Base-by-base conservation (phyloP, 352 stramenopile species). In the Blastocystis sp. region DNA sequence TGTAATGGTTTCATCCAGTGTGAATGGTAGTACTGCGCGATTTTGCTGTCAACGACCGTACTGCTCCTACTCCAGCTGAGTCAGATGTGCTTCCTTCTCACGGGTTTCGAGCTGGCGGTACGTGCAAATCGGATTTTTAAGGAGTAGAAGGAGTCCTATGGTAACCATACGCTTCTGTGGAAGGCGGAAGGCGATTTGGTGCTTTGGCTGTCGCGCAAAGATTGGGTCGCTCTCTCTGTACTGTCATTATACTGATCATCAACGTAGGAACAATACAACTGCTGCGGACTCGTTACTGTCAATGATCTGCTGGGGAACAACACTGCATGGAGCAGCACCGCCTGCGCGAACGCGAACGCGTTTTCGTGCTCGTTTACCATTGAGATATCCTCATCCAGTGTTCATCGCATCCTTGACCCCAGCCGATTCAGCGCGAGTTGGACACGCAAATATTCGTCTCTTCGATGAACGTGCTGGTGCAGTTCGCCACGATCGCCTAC, bases 221-320 rank as follows among this genome's bases (percentile, higher is more conserved):
- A 79, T 17, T 79, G 69, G 69, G 4, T 79, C 14, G 11, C 34
- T 17, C 53, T 79, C 19, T 60, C 9, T 61, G 69, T 79, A 79
- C 21, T 34, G 0, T 9, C 28, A 9, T 34, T 23, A 5, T 40
- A 2, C 38, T 9, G 21, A 0, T n/a, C 21, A 21, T 79, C 43
- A 79, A 21, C n/a, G 45, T 62, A 79, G 69, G 23, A 45, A 14
- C 41, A 45, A 17, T 2, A 34, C 9, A 41, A 43, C 28, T 79
- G 69, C 53, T 79, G 69, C 53, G 69, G 69, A 43, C 52, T 79
- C 21, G 69, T 79, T 4, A 17, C 38, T 61, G 43, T 62, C 10
- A 28, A 79, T 53, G 69, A 79, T 62, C 23, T 62, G 34, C 62
- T 79, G 10, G 69, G 69, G 7, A 79, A 79, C 53, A 19, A 23